A percentile compares a stretch with the other conserved stretches of the same genome.
These are phyloP conservation scores for Auriscalpium vulgare DNA, from an alignment of 768 basidiomycete genomes.

Conservation along the genomic window DNA sequence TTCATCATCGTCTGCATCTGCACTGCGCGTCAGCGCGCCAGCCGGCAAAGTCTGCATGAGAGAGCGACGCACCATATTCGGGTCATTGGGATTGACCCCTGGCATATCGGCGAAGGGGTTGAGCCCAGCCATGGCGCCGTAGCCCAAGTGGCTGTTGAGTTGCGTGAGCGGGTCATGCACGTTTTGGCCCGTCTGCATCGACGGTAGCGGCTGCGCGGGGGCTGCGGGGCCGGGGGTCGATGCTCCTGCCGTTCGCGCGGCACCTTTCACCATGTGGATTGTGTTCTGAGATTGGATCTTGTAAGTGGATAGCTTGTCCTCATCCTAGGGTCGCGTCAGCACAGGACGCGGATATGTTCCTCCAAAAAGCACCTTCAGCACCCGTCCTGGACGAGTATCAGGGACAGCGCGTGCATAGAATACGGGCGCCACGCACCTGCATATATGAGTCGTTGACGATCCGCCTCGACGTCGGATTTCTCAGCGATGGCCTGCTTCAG, in stretches of 20 bases:
- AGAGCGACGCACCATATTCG: constrained; percentile 69
- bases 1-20: constrained; percentile 83
- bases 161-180: constrained; percentile 79
- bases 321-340: constrained; percentile 46
- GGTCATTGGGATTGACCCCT: constrained; percentile 86
- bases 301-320: constrained; percentile 74
- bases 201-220: constrained; percentile 56
- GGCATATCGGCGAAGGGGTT: constrained; percentile 86
- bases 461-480: constrained; percentile 79
- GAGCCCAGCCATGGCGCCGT: constrained; percentile 74
- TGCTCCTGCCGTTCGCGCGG: constrained; percentile 33
- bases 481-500: constrained; percentile 87
- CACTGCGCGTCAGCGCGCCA: not conserved
- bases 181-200: constrained; percentile 90
- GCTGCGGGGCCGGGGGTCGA: constrained; percentile 29
- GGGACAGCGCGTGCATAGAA: not conserved
- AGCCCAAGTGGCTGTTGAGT: constrained; percentile 70
- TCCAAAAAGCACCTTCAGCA: constrained; percentile 48
- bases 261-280: constrained; percentile 91
- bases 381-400: constrained; percentile 40
- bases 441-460: constrained; percentile 87
- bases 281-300: constrained; percentile 88
- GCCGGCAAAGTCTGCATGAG: not conserved
- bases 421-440: constrained; percentile 46
- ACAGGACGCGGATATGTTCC: not conserved